phyloP scores from a whole-genome alignment of 1,284 basidiomycete genomes.

The Papiliotrema fonsecae region DNA sequence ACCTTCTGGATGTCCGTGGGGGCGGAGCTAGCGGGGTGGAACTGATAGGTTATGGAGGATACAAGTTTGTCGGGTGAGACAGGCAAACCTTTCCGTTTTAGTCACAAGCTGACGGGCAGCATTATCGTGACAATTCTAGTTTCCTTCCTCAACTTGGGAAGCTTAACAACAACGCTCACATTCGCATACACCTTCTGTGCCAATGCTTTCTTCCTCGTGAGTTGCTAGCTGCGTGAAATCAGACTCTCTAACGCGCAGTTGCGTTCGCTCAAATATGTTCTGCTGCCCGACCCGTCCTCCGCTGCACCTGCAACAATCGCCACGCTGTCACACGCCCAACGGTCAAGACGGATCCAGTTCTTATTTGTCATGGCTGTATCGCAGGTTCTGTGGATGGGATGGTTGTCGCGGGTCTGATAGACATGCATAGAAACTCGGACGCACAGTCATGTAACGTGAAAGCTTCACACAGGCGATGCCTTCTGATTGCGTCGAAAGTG shows the following conservation, averaged over 20 bases:
- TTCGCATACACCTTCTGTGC: slow-evolving; percentile 83
- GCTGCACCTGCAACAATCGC: slow-evolving; percentile 50
- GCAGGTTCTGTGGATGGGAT: slow-evolving; percentile 78
- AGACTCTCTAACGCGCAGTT: slow-evolving; percentile 53
- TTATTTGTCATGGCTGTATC: slow-evolving; percentile 66
- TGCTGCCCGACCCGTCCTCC: slow-evolving; percentile 66
- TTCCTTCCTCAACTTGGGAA: slow-evolving; percentile 52
- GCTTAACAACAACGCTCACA: slow-evolving; percentile 62
- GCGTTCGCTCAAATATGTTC: slow-evolving; percentile 83
- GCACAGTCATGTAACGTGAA: too few relatives aligned
- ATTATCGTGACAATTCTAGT: slow-evolving; percentile 47
- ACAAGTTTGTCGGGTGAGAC: slow-evolving; percentile 90
- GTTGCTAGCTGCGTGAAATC: slow-evolving; percentile 36
- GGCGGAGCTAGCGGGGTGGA: slow-evolving; percentile 61
- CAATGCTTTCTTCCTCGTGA: slow-evolving; percentile 88
- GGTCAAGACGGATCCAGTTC: slow-evolving; percentile 75
- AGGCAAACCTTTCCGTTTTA: background rate
- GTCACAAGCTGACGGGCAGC: slow-evolving; percentile 9
- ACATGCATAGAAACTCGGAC: too few relatives aligned
- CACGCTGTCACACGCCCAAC: slow-evolving; percentile 72
- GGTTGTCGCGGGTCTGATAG: slow-evolving; percentile 52
- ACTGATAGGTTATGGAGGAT: slow-evolving; percentile 73
- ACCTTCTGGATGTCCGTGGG: slow-evolving; percentile 78
- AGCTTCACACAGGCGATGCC: too few relatives aligned
- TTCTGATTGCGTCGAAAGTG: too few relatives aligned